Percentiles rank a stretch among this genome's conserved stretches.
Evolutionary conservation across 106 monocot genomes (phyloP).

Genomic region (Triglochin maritima): DNA sequence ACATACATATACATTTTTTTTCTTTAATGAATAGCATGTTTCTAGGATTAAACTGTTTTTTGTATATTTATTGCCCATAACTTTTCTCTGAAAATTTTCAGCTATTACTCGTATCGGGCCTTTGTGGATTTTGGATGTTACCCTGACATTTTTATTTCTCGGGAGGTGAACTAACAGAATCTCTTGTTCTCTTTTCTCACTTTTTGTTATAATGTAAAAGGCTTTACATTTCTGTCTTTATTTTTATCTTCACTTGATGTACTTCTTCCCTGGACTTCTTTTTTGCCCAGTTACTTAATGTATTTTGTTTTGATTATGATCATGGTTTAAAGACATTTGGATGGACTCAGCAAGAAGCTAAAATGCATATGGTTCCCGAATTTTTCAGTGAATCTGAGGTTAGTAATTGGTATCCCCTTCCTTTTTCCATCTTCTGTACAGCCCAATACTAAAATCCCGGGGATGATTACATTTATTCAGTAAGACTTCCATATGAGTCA

Average conservation of each 20-base stretch:
- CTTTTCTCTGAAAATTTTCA: slow-evolving; percentile 23
- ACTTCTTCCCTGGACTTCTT: background rate
- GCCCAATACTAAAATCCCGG: too few relatives aligned
- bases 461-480: background rate
- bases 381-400: slow-evolving; percentile 84
- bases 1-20: too few relatives aligned
- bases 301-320: background rate
- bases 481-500: background rate
- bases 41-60: too few relatives aligned
- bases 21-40: too few relatives aligned
- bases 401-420: slow-evolving; percentile 2
- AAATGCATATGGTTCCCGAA: slow-evolving; percentile 85
- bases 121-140: slow-evolving; percentile 69
- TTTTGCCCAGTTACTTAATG: background rate
- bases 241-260: background rate
- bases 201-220: background rate
- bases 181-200: background rate
- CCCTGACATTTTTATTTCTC: slow-evolving; percentile 76
- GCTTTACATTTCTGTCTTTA: background rate
- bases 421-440: background rate
- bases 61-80: background rate
- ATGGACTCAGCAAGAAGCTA: slow-evolving; percentile 87
- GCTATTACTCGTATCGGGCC: slow-evolving; percentile 92
- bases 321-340: slow-evolving; percentile 60
- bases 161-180: slow-evolving; percentile 58